These are phyloP conservation scores for Colletotrichum costaricense DNA, from an alignment of 2,329 filamentous ascomycete genomes.

Conservation along the genomic window DNA sequence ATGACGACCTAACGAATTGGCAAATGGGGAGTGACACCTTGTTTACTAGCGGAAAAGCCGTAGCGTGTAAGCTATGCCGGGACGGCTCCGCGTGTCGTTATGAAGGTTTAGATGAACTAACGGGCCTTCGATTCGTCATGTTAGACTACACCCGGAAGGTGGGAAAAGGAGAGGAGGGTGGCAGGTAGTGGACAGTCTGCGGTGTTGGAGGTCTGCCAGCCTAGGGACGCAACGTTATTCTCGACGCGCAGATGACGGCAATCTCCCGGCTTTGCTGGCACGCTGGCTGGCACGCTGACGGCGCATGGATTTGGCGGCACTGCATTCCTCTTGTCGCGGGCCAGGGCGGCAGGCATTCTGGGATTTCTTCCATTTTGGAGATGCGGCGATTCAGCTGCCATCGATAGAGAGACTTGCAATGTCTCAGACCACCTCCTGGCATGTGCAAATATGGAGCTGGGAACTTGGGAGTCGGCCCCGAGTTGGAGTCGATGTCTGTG, in stretches of 20 bases:
- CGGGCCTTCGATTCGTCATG: background rate
- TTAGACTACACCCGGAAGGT: background rate
- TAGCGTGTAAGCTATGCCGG: background rate
- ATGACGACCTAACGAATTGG: background rate
- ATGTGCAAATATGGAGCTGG: constrained; percentile 18
- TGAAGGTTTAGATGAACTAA: constrained; percentile 18
- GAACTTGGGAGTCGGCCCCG: background rate
- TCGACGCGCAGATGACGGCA: background rate
- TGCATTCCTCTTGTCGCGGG: background rate
- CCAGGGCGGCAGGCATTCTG: background rate
- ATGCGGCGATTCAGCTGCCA: constrained; percentile 15
- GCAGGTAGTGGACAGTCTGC: background rate
- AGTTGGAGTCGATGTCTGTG: constrained; percentile 6
- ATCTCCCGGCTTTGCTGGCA: background rate
- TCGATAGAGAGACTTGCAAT: constrained; percentile 2
- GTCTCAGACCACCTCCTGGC: constrained; percentile 27
- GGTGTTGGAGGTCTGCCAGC: constrained; percentile 35
- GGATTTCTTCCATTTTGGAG: background rate
- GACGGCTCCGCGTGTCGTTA: background rate
- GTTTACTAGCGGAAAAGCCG: background rate
- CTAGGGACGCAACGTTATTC: background rate
- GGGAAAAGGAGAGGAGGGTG: constrained; percentile 19
- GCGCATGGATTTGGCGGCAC: background rate
- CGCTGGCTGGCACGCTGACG: constrained; percentile 5
- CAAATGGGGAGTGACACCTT: background rate